A percentile compares a stretch with the other conserved stretches of the same genome.
Conservation (phyloP, 495 filamentous ascomycete species). For the Penicillium verhagenii region DNA sequence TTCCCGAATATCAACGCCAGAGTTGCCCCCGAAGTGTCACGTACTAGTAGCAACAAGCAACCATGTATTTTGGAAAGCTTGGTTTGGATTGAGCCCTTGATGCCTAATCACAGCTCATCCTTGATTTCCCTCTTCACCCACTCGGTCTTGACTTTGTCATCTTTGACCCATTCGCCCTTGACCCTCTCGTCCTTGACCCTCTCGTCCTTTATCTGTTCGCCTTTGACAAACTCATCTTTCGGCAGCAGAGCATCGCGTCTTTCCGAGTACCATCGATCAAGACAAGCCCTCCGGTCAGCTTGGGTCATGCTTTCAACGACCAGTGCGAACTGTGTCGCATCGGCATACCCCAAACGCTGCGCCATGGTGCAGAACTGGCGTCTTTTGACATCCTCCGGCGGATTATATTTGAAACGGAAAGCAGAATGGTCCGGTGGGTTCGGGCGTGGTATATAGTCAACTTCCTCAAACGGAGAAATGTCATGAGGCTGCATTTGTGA, state of each 20-base stretch:
- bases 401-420: slow-evolving; percentile 68
- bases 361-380: slow-evolving; percentile 94
- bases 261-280: slow-evolving; percentile 76
- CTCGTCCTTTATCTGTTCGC: slow-evolving; percentile 5
- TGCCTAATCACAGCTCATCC: background rate
- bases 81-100: no score
- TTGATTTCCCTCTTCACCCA: no score
- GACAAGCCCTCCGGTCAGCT: slow-evolving; percentile 71
- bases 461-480: background rate
- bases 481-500: background rate
- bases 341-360: slow-evolving; percentile 68
- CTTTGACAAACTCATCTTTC: background rate
- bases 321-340: slow-evolving; percentile 83
- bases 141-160: background rate
- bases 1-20: background rate
- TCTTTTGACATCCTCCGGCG: slow-evolving; percentile 68
- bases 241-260: slow-evolving; percentile 42
- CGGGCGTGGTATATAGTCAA: background rate
- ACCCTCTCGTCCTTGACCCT: background rate
- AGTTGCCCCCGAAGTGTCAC: background rate
- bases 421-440: slow-evolving; percentile 1
- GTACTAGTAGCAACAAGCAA: background rate
- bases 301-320: slow-evolving; percentile 94
- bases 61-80: no score
- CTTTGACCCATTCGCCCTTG: background rate